A percentile compares a stretch with the other conserved stretches of the same genome.
Conservation (phyloP, 768 basidiomycete genomes). For the Kwoniella dejecticola region DNA sequence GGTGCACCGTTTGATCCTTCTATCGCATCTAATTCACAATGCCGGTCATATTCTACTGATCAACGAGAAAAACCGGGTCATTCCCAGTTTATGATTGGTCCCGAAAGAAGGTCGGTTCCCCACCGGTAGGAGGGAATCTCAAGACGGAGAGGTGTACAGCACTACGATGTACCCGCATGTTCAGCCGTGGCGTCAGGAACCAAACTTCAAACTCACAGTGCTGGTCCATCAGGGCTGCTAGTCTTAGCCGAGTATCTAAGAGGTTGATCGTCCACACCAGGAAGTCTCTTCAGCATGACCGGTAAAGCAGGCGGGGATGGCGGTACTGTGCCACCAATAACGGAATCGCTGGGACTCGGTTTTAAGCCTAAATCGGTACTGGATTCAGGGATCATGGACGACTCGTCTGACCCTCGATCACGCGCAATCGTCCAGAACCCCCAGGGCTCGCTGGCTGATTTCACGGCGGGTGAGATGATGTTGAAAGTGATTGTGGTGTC, state of each 20-base stretch:
- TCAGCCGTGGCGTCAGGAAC: not conserved
- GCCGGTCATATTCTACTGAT: too few species aligned
- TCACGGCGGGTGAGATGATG: constrained; percentile 59
- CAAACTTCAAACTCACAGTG: not conserved
- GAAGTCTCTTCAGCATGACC: not conserved
- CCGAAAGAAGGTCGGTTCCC: constrained; percentile 9
- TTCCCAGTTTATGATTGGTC: not conserved
- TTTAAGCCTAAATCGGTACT: not conserved
- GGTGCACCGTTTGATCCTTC: too few species aligned
- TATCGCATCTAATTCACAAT: too few species aligned
- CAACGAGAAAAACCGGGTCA: too few species aligned
- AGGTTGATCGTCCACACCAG: constrained; percentile 8
- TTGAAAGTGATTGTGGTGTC: constrained; percentile 60
- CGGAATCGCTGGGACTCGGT: not conserved
- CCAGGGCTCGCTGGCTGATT: constrained; percentile 66
- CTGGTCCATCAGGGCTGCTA: constrained; percentile 11
- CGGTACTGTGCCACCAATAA: not conserved
- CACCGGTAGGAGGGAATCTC: constrained; percentile 6
- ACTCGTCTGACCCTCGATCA: not conserved
- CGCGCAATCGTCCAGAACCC: constrained; percentile 64
- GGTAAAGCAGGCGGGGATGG: constrained; percentile 8
- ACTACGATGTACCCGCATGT: not conserved
- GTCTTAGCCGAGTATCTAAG: constrained; percentile 8
- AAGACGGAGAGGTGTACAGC: constrained; percentile 13
- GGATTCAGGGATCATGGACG: not conserved